phyloP scores from a whole-genome alignment of 2,329 filamentous ascomycete species.

The Botrytis medusae region DNA sequence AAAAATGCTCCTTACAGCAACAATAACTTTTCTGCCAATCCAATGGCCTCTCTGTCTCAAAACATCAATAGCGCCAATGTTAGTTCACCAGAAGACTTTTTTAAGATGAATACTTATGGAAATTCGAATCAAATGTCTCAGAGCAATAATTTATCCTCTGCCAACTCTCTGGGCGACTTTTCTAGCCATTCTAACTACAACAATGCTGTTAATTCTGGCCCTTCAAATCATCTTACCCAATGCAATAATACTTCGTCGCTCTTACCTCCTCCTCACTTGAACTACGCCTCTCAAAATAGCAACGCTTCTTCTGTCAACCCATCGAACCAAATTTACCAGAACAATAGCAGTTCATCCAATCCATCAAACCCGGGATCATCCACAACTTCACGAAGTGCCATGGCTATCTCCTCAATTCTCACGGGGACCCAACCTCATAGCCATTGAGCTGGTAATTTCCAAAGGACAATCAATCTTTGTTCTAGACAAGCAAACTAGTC shows the following conservation, averaged over 20 bases:
- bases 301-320: background rate
- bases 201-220: background rate
- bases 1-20: background rate
- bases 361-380: slow-evolving; percentile 1
- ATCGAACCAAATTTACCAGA: background rate
- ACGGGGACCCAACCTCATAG: slow-evolving; percentile 7
- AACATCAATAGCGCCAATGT: background rate
- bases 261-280: background rate
- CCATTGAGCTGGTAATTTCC: background rate
- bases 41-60: background rate
- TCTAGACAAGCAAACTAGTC: background rate
- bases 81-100: background rate
- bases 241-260: background rate
- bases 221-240: background rate
- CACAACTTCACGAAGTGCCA: slow-evolving; percentile 14
- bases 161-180: background rate
- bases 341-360: background rate
- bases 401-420: slow-evolving; percentile 20
- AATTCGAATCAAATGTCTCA: background rate
- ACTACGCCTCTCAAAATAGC: background rate
- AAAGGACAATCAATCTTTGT: background rate
- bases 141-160: background rate
- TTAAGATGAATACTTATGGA: background rate
- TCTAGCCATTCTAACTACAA: background rate
- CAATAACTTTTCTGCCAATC: background rate